phyloP scores from a whole-genome alignment of 2,329 filamentous ascomycete species.

The Fusarium zealandicum region DNA sequence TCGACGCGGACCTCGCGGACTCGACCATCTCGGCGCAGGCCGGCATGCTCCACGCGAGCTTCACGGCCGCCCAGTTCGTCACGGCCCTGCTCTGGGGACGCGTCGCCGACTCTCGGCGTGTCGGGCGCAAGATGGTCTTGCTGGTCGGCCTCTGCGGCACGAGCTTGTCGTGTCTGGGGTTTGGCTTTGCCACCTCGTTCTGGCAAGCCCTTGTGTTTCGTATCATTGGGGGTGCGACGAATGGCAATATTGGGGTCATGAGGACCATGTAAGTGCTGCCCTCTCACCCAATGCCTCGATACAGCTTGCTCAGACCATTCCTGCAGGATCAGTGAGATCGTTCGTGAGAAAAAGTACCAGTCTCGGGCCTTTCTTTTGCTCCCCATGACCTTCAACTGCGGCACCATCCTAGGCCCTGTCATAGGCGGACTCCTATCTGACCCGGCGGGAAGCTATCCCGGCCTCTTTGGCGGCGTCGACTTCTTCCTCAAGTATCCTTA shows the following conservation, averaged over 20 bases:
- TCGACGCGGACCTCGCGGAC: slow-evolving; percentile 61
- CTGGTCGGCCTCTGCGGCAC: slow-evolving; percentile 78
- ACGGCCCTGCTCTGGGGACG: slow-evolving; percentile 86
- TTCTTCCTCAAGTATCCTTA: slow-evolving; percentile 61
- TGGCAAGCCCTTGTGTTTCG: slow-evolving; percentile 76
- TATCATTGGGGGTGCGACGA: slow-evolving; percentile 74
- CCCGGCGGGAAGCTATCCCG: slow-evolving; percentile 66
- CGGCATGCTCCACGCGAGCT: slow-evolving; percentile 78
- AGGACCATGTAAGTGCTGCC: slow-evolving; percentile 67
- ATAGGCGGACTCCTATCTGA: slow-evolving; percentile 73
- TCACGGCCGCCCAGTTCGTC: slow-evolving; percentile 81
- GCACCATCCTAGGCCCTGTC: slow-evolving; percentile 74
- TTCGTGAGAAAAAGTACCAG: slow-evolving; percentile 69
- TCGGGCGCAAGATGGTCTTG: slow-evolving; percentile 79
- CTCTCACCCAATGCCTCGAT: not conserved
- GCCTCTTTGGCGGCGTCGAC: slow-evolving; percentile 55
- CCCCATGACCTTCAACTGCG: slow-evolving; percentile 76
- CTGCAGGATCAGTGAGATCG: slow-evolving; percentile 68
- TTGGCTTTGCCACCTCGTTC: slow-evolving; percentile 71
- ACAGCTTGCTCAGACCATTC: not conserved
- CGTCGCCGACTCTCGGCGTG: slow-evolving; percentile 66
- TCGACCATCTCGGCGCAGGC: slow-evolving; percentile 78
- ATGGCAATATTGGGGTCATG: slow-evolving; percentile 76
- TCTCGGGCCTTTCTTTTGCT: slow-evolving; percentile 77
- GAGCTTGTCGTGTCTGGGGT: slow-evolving; percentile 53